Evolutionary conservation across 352 stramenopile species (phyloP), one percentile per base, ranked within the genome.

Genomic region (Globisporangium uncinulatum): DNA sequence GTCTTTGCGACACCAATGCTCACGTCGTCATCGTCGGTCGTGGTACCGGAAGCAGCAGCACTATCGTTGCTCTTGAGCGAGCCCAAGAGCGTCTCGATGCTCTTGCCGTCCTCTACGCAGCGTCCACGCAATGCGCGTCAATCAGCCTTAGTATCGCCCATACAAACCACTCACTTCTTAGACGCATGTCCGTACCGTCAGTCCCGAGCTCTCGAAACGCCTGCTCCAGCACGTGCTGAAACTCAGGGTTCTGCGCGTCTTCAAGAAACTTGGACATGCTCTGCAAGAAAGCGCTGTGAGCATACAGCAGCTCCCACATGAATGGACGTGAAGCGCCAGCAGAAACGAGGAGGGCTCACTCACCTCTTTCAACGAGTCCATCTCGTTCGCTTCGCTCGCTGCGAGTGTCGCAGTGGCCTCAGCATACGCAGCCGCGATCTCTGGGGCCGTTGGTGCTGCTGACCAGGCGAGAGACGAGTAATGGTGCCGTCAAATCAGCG

Each of bases 201-300:
- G 75, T 79, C 54, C 75, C 76, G n/a, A 94, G 54, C 48, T 94
- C 85, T n/a, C 81, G 83, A 53, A 93, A 94, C 1, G 85, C 85
- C 61, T 93, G 85, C 71, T 94, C 83, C 39, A 94, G 63, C 63
- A 92, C 83, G 49, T 87, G 68, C 69, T 94, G 85, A 58, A 94
- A 92, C 70, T 92, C 83, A 11, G 86, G 82, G 63, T 92, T 91
- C 67, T 94, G 79, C 49, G 84, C 79, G 58, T 94, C 80, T 53
- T 92, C 84, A 11, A 94, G 69, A 56, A 94, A 92, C 66, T 92
- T 89, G 64, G 65, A 67, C 79, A 94, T 90, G 60, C 85, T 92
- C 83, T 95, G 43, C 19, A 57, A 6, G 7, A 6, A 2, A 24
- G 17, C 39, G 14, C 13, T 3, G 39, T 44, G 39, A 44, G 39